These are phyloP conservation scores for Candida sphagnicola DNA, from an alignment of 805 yeast species.

Conservation along the genomic window DNA sequence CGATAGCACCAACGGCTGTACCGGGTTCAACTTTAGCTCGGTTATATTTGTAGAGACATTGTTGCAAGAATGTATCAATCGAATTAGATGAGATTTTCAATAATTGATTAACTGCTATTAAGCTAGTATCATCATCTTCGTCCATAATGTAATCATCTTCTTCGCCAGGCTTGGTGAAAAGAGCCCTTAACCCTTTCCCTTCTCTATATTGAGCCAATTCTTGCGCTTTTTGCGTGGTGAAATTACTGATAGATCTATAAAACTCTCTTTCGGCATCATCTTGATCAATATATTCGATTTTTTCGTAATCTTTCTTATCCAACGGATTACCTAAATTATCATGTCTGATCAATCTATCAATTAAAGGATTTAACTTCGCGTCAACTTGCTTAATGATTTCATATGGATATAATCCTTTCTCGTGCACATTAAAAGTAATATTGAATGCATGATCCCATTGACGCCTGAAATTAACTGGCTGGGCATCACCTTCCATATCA, in stretches of 20 bases:
- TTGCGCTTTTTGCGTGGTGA: constrained; percentile 52
- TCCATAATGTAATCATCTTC: constrained; percentile 39
- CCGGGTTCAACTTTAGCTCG: constrained; percentile 97
- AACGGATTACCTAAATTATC: constrained; percentile 68
- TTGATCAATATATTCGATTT: constrained; percentile 72
- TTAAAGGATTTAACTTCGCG: constrained; percentile 56
- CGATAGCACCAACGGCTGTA: constrained; percentile 98
- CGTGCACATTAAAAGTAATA: constrained; percentile 58
- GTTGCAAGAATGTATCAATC: constrained; percentile 62
- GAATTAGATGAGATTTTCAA: constrained; percentile 60
- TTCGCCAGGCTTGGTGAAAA: constrained; percentile 36
- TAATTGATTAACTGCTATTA: constrained; percentile 57
- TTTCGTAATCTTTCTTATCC: constrained; percentile 32
- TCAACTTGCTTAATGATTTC: constrained; percentile 58
- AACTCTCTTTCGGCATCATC: constrained; percentile 84
- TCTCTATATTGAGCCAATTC: constrained; percentile 55
- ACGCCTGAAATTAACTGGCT: constrained; percentile 87
- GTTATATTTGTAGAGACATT: constrained; percentile 77
- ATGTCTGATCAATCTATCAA: constrained; percentile 53
- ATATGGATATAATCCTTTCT: constrained; percentile 62
- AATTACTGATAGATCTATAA: constrained; percentile 70
- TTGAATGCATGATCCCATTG: constrained; percentile 92
- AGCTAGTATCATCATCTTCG: constrained; percentile 22
- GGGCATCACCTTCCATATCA: constrained; percentile 99
- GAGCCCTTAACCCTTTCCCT: constrained; percentile 45